phyloP scores from a whole-genome alignment of 345 rosid species.

The Rhodamnia rubescens region DNA sequence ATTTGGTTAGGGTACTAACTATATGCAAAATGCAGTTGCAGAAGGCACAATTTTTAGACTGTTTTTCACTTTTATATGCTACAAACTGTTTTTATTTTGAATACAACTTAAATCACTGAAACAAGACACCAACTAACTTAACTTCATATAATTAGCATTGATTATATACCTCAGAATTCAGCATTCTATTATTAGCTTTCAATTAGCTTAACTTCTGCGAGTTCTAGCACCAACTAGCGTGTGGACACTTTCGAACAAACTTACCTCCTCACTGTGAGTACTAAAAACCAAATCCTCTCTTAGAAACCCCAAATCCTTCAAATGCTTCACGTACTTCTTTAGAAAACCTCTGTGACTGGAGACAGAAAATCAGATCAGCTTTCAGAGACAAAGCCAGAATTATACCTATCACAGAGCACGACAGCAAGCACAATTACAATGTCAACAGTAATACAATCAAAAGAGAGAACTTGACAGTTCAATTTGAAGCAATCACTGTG shows the following conservation, averaged over 20 bases:
- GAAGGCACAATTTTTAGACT: not conserved
- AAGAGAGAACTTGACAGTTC: not conserved
- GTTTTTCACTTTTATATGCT: not conserved
- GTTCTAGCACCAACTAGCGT: not conserved
- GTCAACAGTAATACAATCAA: not conserved
- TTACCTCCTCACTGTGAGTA: slow-evolving; percentile 84
- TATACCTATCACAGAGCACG: not conserved
- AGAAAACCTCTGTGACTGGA: slow-evolving; percentile 87
- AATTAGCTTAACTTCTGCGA: not conserved
- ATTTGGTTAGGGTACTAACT: not conserved
- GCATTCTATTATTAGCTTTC: not conserved
- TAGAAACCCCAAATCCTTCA: slow-evolving; percentile 63
- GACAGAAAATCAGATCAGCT: slow-evolving; percentile 4
- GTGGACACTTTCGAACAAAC: not conserved
- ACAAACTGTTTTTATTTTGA: not conserved
- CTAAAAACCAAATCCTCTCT: slow-evolving; percentile 86
- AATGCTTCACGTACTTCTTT: slow-evolving; percentile 47
- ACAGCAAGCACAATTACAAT: not conserved
- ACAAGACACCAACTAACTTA: not conserved
- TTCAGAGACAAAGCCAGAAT: not conserved
- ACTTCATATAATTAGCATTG: not conserved
- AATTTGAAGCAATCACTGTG: not conserved
- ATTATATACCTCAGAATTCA: not conserved
- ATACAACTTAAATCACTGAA: not conserved
- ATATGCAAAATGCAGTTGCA: not conserved